These are phyloP conservation scores for Ophiocordyceps australis DNA, from an alignment of 2,329 filamentous ascomycete species.

Conservation along the genomic window DNA sequence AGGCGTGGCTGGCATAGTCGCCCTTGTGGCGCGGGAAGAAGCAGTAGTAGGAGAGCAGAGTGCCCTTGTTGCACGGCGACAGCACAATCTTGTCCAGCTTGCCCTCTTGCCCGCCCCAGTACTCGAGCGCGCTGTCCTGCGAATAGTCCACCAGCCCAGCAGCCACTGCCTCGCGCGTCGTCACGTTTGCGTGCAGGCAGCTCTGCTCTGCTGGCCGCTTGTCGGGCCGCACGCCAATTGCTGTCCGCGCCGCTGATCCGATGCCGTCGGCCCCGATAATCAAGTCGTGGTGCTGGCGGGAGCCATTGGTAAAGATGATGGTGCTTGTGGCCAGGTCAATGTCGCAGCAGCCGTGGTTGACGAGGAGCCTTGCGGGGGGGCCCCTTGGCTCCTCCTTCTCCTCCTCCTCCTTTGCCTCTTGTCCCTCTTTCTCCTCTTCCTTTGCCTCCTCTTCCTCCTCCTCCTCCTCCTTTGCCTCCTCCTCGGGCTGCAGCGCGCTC, in stretches of 20 bases:
- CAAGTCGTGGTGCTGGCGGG: slow-evolving; percentile 32
- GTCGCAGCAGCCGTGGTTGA: slow-evolving; percentile 35
- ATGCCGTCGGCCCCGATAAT: slow-evolving; percentile 50
- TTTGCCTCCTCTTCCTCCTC: no score
- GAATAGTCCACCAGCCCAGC: slow-evolving; percentile 47
- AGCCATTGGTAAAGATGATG: slow-evolving; percentile 35
- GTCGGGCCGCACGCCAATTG: slow-evolving; percentile 42
- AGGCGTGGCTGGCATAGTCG: slow-evolving; percentile 42
- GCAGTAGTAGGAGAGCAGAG: slow-evolving; percentile 50
- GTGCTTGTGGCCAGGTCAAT: slow-evolving; percentile 32
- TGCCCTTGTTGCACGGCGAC: slow-evolving; percentile 48
- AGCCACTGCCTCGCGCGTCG: slow-evolving; percentile 37
- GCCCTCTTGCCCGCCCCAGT: slow-evolving; percentile 48
- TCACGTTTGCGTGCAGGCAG: slow-evolving; percentile 48
- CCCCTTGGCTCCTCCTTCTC: slow-evolving; percentile 34
- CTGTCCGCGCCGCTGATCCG: slow-evolving; percentile 42
- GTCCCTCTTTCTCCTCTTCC: no score
- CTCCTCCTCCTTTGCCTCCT: no score
- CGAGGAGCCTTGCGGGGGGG: slow-evolving; percentile 28
- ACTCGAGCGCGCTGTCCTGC: slow-evolving; percentile 40
- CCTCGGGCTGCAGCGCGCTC: slow-evolving; percentile 31
- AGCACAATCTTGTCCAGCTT: slow-evolving; percentile 54
- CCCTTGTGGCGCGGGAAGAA: slow-evolving; percentile 40
- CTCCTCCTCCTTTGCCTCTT: no score
- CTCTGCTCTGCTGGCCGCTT: slow-evolving; percentile 40